These are phyloP conservation scores for Beauveria sp. DNA, from an alignment of 2,329 filamentous ascomycete species.

Conservation along the genomic window DNA sequence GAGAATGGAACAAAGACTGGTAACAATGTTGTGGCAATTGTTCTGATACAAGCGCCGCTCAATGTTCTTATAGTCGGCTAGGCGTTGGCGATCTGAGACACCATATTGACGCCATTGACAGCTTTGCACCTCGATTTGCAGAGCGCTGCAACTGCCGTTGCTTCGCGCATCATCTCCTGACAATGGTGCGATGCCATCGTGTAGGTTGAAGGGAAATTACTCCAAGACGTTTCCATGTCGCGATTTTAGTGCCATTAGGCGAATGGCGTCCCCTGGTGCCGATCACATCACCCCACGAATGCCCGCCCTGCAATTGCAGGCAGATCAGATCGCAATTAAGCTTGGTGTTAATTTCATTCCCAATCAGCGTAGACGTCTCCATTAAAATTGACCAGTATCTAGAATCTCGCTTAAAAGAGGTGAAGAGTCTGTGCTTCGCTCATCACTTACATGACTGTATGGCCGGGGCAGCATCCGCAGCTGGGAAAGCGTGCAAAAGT, in stretches of 20 bases:
- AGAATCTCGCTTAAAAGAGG: background rate
- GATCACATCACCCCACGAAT: background rate
- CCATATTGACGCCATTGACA: slow-evolving; percentile 6
- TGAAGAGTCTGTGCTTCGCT: background rate
- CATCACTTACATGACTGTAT: background rate
- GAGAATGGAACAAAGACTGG: background rate
- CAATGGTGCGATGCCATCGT: background rate
- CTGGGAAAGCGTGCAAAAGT: background rate
- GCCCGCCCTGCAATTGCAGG: background rate
- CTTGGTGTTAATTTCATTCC: background rate
- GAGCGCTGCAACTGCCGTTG: background rate
- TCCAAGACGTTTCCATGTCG: slow-evolving; percentile 5
- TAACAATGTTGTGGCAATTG: background rate
- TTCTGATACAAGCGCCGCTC: background rate
- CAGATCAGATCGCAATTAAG: background rate
- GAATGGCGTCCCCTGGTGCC: background rate
- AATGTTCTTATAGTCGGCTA: background rate
- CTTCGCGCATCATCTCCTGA: background rate
- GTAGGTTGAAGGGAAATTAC: background rate
- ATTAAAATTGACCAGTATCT: background rate
- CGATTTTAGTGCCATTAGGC: slow-evolving; percentile 7
- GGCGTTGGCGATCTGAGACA: slow-evolving; percentile 7
- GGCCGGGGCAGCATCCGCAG: background rate
- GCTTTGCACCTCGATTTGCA: background rate
- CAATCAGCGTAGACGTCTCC: background rate